Percentiles rank a stretch among this genome's conserved stretches.
Evolutionary conservation across 148 eudicot genomes (phyloP).

Genomic region (Pouteria glomerata): DNA sequence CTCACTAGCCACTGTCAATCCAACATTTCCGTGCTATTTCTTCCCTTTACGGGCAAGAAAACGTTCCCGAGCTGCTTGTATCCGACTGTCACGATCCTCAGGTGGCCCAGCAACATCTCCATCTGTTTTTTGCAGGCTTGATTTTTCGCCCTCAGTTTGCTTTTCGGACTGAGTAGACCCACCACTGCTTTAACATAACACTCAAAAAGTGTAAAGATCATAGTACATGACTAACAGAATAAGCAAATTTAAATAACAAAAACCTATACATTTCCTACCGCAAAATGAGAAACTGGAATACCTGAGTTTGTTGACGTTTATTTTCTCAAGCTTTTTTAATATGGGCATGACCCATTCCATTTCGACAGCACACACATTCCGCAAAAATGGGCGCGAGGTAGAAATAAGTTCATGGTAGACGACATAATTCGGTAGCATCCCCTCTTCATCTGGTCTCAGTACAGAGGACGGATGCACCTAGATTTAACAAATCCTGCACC

Average conservation of each 20-base stretch:
- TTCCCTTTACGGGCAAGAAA: slow-evolving; percentile 78
- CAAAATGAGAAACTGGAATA: slow-evolving; percentile 11
- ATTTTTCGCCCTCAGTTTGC: slow-evolving; percentile 19
- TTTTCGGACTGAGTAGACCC: slow-evolving; percentile 41
- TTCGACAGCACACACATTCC: slow-evolving; percentile 75
- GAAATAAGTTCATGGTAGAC: slow-evolving; percentile 86
- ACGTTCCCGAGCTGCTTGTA: slow-evolving; percentile 90
- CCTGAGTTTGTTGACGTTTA: slow-evolving; percentile 68
- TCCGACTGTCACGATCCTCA: slow-evolving; percentile 53
- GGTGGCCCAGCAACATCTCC: slow-evolving; percentile 26
- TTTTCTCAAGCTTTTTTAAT: slow-evolving; percentile 62
- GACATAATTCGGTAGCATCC: slow-evolving; percentile 87
- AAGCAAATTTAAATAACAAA: neutral
- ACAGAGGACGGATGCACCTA: slow-evolving; percentile 95
- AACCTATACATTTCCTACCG: neutral
- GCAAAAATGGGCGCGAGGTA: slow-evolving; percentile 88
- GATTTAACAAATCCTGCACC: neutral
- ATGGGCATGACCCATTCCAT: slow-evolving; percentile 73
- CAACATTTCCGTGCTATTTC: slow-evolving; percentile 27
- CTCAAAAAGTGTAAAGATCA: neutral
- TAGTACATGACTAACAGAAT: neutral
- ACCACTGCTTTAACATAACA: slow-evolving; percentile 49
- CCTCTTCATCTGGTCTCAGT: slow-evolving; percentile 85
- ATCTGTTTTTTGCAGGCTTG: slow-evolving; percentile 25
- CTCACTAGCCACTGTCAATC: neutral